Conservation (phyloP, 139 green algal species). For the Mesotaenium endlicherianum region DNA sequence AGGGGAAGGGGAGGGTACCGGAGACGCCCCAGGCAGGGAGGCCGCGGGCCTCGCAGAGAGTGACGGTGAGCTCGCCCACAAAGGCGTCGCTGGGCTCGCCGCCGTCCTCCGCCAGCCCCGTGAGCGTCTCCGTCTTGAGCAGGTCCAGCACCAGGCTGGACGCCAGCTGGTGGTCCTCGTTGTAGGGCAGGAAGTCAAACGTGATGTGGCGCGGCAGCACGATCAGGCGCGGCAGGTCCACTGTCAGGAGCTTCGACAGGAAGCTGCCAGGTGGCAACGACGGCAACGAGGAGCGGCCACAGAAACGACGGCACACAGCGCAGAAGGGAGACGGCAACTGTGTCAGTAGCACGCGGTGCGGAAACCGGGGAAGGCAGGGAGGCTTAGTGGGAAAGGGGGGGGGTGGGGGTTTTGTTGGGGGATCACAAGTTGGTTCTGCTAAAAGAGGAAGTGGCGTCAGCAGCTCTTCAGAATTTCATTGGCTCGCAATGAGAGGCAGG, state of each 20-base stretch:
- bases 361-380: neutral
- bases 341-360: too few relatives aligned
- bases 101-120: neutral
- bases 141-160: constrained; percentile 19
- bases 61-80: constrained; percentile 45
- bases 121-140: constrained; percentile 29
- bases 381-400: neutral
- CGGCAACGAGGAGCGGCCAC: neutral
- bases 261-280: constrained; percentile 24
- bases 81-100: constrained; percentile 38
- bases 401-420: neutral
- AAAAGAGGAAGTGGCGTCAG: too few relatives aligned
- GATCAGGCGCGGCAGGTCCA: constrained; percentile 53
- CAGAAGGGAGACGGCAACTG: neutral
- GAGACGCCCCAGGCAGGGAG: constrained; percentile 15
- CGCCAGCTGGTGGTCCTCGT: neutral
- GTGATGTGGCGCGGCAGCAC: constrained; percentile 49
- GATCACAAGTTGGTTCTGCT: neutral
- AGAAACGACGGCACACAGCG: neutral
- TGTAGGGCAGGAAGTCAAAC: constrained; percentile 49
- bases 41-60: constrained; percentile 29
- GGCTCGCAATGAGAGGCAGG: too few relatives aligned
- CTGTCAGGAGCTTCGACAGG: constrained; percentile 54
- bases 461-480: too few relatives aligned
- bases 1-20: too few relatives aligned